Evolutionary conservation across 768 basidiomycete species (phyloP).

Genomic region (Leccinum subgranulosum): DNA sequence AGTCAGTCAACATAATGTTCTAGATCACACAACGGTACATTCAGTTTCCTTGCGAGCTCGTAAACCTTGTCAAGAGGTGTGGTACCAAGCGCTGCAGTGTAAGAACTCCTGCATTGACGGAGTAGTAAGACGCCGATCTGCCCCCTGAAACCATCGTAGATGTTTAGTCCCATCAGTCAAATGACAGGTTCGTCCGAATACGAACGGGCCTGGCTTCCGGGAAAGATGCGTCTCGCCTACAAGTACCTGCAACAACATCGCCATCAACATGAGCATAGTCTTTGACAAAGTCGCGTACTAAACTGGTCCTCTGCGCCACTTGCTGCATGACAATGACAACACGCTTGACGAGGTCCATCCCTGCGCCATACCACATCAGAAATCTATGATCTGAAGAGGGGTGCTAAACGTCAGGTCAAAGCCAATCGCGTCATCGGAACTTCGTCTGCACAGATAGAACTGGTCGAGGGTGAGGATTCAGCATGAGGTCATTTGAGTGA

Average conservation of each 20-base stretch:
- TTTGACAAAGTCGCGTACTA: conserved; percentile 37
- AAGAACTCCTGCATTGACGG: no score
- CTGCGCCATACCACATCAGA: conserved; percentile 25
- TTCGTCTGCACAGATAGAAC: conserved; percentile 37
- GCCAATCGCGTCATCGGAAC: conserved; percentile 39
- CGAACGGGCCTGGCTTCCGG: conserved; percentile 27
- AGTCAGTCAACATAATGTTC: no score
- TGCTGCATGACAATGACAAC: conserved; percentile 35
- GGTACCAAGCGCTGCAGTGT: no score
- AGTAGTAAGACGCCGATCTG: no score
- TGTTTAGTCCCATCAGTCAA: background rate
- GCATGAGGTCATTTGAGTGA: conserved; percentile 19
- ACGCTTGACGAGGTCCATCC: conserved; percentile 34
- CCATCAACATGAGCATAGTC: conserved; percentile 33
- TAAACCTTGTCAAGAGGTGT: no score
- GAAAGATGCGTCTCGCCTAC: conserved; percentile 38
- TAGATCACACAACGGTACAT: no score
- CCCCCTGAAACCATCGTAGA: no score
- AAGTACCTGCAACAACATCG: conserved; percentile 34
- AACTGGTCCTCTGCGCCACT: conserved; percentile 30
- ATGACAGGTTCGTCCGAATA: background rate
- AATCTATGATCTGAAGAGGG: conserved; percentile 1
- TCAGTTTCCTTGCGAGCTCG: no score
- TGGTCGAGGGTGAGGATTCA: conserved; percentile 5
- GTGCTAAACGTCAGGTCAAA: conserved; percentile 22